A percentile compares a stretch with the other conserved stretches of the same genome.
Evolutionary conservation across 1,284 basidiomycete genomes (phyloP).

Genomic region (Ceratobasidium theobromae): DNA sequence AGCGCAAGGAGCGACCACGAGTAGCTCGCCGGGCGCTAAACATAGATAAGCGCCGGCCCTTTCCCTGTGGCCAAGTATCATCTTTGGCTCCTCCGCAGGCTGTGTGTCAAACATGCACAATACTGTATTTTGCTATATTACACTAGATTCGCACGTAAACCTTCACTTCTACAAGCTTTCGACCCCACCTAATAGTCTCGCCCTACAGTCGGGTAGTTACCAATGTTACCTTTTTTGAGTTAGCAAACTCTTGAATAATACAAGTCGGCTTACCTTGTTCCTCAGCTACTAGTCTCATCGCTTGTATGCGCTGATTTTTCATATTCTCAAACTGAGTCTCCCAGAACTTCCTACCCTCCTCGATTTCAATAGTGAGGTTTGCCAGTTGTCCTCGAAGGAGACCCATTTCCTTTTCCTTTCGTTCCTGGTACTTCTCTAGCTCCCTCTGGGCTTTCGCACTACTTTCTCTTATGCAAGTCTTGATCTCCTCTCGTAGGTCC

Average conservation of each 20-base stretch:
- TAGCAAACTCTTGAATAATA: not conserved
- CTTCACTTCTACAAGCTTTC: not conserved
- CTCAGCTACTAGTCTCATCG: constrained; percentile 15
- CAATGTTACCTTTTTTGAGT: not conserved
- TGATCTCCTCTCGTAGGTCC: not conserved
- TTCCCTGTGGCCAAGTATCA: too few relatives aligned
- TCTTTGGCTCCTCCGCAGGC: too few relatives aligned
- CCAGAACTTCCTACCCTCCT: constrained; percentile 18
- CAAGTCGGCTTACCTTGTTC: constrained; percentile 7
- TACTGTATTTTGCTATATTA: too few relatives aligned
- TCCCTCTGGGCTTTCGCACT: not conserved
- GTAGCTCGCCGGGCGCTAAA: too few relatives aligned
- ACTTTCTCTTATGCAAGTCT: not conserved
- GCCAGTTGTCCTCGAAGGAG: not conserved
- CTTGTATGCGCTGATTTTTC: constrained; percentile 3
- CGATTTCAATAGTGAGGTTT: constrained; percentile 3
- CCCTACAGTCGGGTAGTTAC: not conserved
- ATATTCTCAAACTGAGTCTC: constrained; percentile 18
- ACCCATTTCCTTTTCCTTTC: constrained; percentile 14
- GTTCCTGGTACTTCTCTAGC: not conserved
- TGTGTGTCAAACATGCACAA: too few relatives aligned
- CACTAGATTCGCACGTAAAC: too few relatives aligned
- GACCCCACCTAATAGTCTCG: constrained; percentile 2
- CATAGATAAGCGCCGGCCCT: too few relatives aligned
- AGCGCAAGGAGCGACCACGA: too few relatives aligned